Evolutionary conservation across 1,284 basidiomycete species (phyloP).

Genomic region (Pascua guehoae): DNA sequence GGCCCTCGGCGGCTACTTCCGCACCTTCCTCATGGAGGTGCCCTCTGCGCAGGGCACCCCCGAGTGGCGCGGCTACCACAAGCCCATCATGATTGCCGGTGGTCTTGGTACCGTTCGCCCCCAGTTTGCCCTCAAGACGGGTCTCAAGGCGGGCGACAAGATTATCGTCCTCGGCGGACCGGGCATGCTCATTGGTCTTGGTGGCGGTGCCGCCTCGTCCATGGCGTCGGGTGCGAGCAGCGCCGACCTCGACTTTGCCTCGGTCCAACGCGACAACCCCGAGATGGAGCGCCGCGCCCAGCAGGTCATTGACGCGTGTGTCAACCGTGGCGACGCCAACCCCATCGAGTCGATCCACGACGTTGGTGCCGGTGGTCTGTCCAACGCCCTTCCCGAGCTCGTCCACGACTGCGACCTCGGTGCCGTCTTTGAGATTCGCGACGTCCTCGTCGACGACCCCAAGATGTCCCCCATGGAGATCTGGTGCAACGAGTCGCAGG

Average conservation of each 20-base stretch:
- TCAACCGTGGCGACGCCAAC: conserved; percentile 61
- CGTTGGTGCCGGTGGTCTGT: conserved; percentile 93
- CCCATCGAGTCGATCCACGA: conserved; percentile 97
- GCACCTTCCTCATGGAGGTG: conserved; percentile 77
- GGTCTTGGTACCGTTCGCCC: conserved; percentile 90
- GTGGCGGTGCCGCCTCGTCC: conserved; percentile 92
- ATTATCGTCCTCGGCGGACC: conserved; percentile 96
- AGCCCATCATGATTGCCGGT: conserved; percentile 99
- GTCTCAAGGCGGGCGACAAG: conserved; percentile 72
- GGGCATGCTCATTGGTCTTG: conserved; percentile 92
- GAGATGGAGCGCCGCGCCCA: conserved; percentile 98
- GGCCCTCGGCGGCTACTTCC: conserved; percentile 71
- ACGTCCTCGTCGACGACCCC: conserved; percentile 85
- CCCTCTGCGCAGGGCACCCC: conserved; percentile 57
- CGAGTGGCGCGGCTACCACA: conserved; percentile 82
- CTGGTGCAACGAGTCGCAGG: conserved; percentile 99
- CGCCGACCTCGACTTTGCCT: conserved; percentile 92
- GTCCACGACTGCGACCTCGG: conserved; percentile 93
- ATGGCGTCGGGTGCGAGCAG: conserved; percentile 82
- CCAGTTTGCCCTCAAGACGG: conserved; percentile 69
- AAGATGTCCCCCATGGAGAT: conserved; percentile 99
- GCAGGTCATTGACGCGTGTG: conserved; percentile 92
- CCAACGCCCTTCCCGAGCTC: conserved; percentile 93
- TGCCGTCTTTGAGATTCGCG: conserved; percentile 89
- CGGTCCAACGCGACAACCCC: conserved; percentile 95